A percentile compares a stretch with the other conserved stretches of the same genome.
phyloP scores from a whole-genome alignment of 768 basidiomycete species.

The Rossbeevera mucosa region DNA sequence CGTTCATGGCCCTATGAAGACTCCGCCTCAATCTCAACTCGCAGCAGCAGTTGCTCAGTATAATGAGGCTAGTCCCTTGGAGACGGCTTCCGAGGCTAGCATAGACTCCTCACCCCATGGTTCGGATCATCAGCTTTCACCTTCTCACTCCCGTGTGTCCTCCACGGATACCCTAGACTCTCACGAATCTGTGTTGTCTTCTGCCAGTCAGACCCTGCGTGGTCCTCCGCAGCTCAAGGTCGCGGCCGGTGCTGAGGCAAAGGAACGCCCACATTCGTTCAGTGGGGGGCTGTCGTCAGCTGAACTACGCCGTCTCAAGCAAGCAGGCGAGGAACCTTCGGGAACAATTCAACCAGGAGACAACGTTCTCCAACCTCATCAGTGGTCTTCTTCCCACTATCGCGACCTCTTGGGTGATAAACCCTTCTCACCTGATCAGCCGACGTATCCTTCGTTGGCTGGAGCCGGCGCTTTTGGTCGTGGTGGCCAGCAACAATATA shows the following conservation, averaged over 20 bases:
- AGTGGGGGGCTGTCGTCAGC: constrained; percentile 72
- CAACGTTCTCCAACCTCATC: constrained; percentile 39
- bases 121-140: constrained; percentile 60
- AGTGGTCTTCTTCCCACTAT: constrained; percentile 49
- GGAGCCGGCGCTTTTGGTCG: constrained; percentile 45
- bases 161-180: constrained; percentile 72
- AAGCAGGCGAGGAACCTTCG: constrained; percentile 49
- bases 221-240: constrained; percentile 52
- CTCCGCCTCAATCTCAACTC: constrained; percentile 64
- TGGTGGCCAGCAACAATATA: constrained; percentile 50
- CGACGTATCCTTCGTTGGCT: constrained; percentile 65
- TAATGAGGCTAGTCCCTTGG: constrained; percentile 65
- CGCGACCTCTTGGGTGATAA: constrained; percentile 43
- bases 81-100: constrained; percentile 67
- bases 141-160: constrained; percentile 76
- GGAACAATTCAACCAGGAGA: constrained; percentile 32
- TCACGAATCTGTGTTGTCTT: constrained; percentile 51
- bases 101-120: constrained; percentile 68
- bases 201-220: constrained; percentile 53
- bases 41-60: constrained; percentile 50
- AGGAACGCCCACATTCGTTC: constrained; percentile 78
- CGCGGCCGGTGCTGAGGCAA: constrained; percentile 49
- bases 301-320: constrained; percentile 71
- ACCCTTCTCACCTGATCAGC: constrained; percentile 41
- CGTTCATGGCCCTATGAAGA: constrained; percentile 49